Percentiles rank a stretch among this genome's conserved stretches.
These are phyloP conservation scores for Thermomucor indicae-seudaticae DNA, from an alignment of 371 early-diverging fungal genomes.

Conservation along the genomic window DNA sequence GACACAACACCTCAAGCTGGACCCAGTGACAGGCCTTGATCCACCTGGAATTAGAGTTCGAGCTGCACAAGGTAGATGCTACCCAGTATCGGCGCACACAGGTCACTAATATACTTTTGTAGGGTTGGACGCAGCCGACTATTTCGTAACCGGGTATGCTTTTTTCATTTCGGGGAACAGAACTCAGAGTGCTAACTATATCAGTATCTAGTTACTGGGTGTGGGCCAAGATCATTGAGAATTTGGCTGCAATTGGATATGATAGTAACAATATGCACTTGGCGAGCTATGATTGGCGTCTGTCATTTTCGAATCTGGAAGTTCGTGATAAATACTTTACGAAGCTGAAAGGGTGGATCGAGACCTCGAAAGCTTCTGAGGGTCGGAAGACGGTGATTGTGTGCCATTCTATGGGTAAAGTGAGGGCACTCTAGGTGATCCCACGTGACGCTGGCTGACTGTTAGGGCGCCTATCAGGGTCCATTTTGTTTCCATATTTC, in stretches of 20 bases:
- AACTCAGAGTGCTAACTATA: too few relatives aligned
- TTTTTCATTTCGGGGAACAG: too few relatives aligned
- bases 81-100: neutral
- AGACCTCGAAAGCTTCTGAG: constrained; percentile 44
- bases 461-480: constrained; percentile 52
- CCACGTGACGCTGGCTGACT: neutral
- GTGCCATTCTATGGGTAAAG: constrained; percentile 60
- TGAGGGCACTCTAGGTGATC: neutral
- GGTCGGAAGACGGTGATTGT: constrained; percentile 66
- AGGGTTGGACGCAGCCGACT: constrained; percentile 91
- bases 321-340: constrained; percentile 84
- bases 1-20: constrained; percentile 79
- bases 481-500: constrained; percentile 77
- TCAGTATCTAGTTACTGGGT: constrained; percentile 87
- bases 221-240: constrained; percentile 85
- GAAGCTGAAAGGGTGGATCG: constrained; percentile 73
- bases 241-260: constrained; percentile 85
- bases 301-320: constrained; percentile 82
- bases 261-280: constrained; percentile 85
- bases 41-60: constrained; percentile 81
- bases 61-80: constrained; percentile 69
- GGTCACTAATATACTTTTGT: too few relatives aligned
- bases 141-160: constrained; percentile 80
- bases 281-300: constrained; percentile 94
- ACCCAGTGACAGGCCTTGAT: constrained; percentile 83